Percentiles rank a stretch among this genome's conserved stretches.
phyloP scores from a whole-genome alignment of 2,329 filamentous ascomycete species.

The Cercospora canescens region DNA sequence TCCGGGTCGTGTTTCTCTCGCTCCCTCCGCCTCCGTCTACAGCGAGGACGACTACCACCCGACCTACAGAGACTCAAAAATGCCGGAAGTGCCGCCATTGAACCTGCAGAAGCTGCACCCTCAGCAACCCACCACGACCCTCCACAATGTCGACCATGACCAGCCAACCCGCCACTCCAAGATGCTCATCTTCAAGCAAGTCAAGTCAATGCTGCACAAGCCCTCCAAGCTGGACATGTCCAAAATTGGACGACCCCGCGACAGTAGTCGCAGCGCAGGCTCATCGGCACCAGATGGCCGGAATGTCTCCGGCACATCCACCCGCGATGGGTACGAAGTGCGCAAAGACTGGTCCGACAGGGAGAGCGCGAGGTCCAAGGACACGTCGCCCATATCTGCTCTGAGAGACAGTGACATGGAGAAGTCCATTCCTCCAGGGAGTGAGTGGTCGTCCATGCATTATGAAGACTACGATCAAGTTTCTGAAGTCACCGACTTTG shows the following conservation, averaged over 20 bases:
- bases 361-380: slow-evolving; percentile 3
- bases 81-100: slow-evolving; percentile 25
- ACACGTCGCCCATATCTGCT: slow-evolving; percentile 11
- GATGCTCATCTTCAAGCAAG: slow-evolving; percentile 37
- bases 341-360: slow-evolving; percentile 6
- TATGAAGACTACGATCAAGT: slow-evolving; percentile 21
- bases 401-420: slow-evolving; percentile 28
- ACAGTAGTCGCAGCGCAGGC: slow-evolving; percentile 12
- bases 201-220: slow-evolving; percentile 35
- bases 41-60: slow-evolving; percentile 35
- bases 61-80: slow-evolving; percentile 19
- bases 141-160: slow-evolving; percentile 25
- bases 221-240: slow-evolving; percentile 21
- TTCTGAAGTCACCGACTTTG: slow-evolving; percentile 25
- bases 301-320: slow-evolving; percentile 10
- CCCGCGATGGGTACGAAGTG: slow-evolving; percentile 12
- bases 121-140: slow-evolving; percentile 12
- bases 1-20: slow-evolving; percentile 31
- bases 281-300: background rate
- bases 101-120: slow-evolving; percentile 22
- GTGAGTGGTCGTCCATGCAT: slow-evolving; percentile 11
- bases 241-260: slow-evolving; percentile 25
- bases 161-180: slow-evolving; percentile 27
- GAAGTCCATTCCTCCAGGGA: slow-evolving; percentile 11
- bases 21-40: slow-evolving; percentile 36